phyloP scores from a whole-genome alignment of 257 asterid species.

The Solanum sejunctum region DNA sequence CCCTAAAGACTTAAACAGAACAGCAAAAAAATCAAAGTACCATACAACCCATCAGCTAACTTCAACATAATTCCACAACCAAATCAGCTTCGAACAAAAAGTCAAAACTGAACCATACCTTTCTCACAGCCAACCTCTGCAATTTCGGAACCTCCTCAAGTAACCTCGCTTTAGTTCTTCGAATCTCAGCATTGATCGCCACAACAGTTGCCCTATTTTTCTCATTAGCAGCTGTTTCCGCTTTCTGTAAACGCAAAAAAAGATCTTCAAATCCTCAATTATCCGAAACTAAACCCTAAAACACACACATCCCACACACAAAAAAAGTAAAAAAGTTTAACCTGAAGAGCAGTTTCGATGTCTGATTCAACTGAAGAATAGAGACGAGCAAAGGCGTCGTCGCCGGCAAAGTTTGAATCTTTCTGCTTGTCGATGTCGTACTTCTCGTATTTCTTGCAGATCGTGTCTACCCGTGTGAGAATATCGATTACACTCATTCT shows the following conservation, averaged over 20 bases:
- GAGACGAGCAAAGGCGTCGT: conserved; percentile 90
- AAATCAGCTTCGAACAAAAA: background rate
- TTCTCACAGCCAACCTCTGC: conserved; percentile 83
- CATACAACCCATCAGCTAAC: background rate
- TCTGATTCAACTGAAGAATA: conserved; percentile 69
- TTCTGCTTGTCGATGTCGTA: conserved; percentile 69
- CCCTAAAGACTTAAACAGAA: background rate
- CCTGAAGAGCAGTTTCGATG: conserved; percentile 87
- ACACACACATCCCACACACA: background rate
- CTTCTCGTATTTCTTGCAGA: conserved; percentile 91
- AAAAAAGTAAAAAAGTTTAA: background rate
- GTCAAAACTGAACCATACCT: conserved; percentile 21
- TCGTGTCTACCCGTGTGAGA: conserved; percentile 86
- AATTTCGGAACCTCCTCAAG: conserved; percentile 82
- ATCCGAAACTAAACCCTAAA: background rate
- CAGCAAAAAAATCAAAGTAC: background rate
- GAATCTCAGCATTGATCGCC: conserved; percentile 88
- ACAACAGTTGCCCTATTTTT: conserved; percentile 80
- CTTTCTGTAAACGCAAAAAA: conserved; percentile 38
- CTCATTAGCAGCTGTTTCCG: conserved; percentile 66
- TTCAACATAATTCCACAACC: background rate
- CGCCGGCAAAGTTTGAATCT: conserved; percentile 82
- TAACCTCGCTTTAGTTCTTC: conserved; percentile 80
- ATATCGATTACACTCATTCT: conserved; percentile 89
- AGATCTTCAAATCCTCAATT: background rate